Evolutionary conservation across 2,329 filamentous ascomycete species (phyloP), one percentile per base, ranked within the genome.

Genomic region (Cadophora malorum): DNA sequence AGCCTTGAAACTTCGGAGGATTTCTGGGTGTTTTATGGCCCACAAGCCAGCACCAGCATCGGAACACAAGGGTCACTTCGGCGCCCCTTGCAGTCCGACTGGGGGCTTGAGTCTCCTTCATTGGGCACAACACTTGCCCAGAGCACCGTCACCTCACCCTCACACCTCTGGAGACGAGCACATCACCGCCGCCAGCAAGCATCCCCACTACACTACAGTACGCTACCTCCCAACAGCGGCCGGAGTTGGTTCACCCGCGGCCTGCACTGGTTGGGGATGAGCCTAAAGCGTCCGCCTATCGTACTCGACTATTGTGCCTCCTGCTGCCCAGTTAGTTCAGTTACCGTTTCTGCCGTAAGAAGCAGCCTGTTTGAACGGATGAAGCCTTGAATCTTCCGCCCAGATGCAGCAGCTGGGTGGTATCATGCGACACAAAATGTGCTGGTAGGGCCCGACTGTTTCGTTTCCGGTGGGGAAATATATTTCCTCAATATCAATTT

Each of bases 121-220:
- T 69, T 69, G 64, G 67, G 47, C 55, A 50, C 45, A 52, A 60
- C 41, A 38, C n/a, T 45, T 63, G 63, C 28, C 41, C 58, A 47
- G 33, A 25, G 56, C 38, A 50, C 25, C 41, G 23, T 50, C 59
- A 31, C 45, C 25, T 50, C 45, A 33, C 41, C 45, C 25, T 49
- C 59, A 62, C 25, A 60, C 28, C 21, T 66, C 31, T 72, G 71
- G 71, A 74, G 71, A 74, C 69, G 72, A 74, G 67, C 67, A 70
- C 69, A 69, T 69, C 67, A 23, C 53, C 52, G 25, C 55, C 61
- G 56, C 35, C 58, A 47, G 35, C 35, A 21, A 38, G 31, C 55
- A n/a, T 58, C 53, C 53, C 8, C 55, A 38, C 33, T 23, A 9
- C 50, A 61, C 38, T 38, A 7, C 35, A 38, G 3, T 49, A 41